A percentile compares a stretch with the other conserved stretches of the same genome.
Evolutionary conservation across 2,329 filamentous ascomycete genomes (phyloP).

Genomic region (Thermomyces lanuginosus): DNA sequence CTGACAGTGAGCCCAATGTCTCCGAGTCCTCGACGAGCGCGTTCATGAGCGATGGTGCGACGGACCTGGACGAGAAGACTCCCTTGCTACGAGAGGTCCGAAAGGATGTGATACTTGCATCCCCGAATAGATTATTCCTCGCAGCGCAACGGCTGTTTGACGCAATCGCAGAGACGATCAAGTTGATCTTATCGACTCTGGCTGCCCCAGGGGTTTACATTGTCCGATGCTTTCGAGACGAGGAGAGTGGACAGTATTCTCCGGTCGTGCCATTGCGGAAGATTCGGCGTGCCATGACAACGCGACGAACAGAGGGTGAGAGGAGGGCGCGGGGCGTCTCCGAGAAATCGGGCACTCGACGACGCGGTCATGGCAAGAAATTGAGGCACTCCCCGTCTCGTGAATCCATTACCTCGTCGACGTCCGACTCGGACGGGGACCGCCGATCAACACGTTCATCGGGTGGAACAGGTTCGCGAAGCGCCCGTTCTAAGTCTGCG

Average conservation of each 20-base stretch:
- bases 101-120: constrained; percentile 21
- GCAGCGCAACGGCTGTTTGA: constrained; percentile 55
- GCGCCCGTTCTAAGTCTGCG: constrained; percentile 14
- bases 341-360: constrained; percentile 12
- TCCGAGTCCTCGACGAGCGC: not conserved
- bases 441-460: constrained; percentile 11
- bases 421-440: constrained; percentile 40
- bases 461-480: constrained; percentile 11
- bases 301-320: constrained; percentile 2
- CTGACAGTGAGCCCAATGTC: constrained; percentile 14
- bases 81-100: constrained; percentile 41
- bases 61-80: constrained; percentile 45
- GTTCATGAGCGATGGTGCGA: constrained; percentile 4
- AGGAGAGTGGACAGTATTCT: constrained; percentile 61
- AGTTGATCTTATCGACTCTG: constrained; percentile 62
- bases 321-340: constrained; percentile 9
- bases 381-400: constrained; percentile 18
- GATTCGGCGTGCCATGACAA: constrained; percentile 29
- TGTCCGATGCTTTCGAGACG: constrained; percentile 67
- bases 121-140: constrained; percentile 27
- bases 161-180: constrained; percentile 57
- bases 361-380: constrained; percentile 16
- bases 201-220: constrained; percentile 68
- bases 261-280: constrained; percentile 57
- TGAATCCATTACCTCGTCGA: constrained; percentile 33